phyloP scores from a whole-genome alignment of 2,329 filamentous ascomycete species.

The Juglanconis oblonga region DNA sequence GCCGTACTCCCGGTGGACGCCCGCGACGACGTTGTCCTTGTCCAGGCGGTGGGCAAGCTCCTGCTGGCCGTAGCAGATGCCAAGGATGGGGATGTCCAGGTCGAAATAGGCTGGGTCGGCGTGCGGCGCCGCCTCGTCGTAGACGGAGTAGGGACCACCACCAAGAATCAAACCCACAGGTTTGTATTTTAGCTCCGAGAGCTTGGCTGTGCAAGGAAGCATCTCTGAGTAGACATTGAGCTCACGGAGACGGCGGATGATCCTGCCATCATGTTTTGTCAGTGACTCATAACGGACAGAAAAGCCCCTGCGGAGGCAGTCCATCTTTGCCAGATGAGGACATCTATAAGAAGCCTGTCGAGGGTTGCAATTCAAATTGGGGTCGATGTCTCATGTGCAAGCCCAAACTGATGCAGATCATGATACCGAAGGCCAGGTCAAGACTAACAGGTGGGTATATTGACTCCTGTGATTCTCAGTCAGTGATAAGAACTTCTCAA shows the following conservation, averaged over 20 bases:
- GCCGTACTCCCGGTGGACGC: constrained; percentile 16
- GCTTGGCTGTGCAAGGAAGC: constrained; percentile 81
- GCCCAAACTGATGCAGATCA: not conserved
- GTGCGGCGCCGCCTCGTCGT: constrained; percentile 70
- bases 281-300: not conserved
- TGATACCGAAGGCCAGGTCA: not conserved
- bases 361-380: no score
- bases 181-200: constrained; percentile 71
- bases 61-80: constrained; percentile 18
- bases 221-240: constrained; percentile 85
- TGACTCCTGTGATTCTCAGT: constrained; percentile 11
- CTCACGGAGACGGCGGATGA: constrained; percentile 70
- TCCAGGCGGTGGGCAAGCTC: constrained; percentile 18
- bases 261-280: constrained; percentile 29
- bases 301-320: not conserved
- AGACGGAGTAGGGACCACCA: constrained; percentile 67
- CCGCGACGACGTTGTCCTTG: constrained; percentile 14
- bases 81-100: constrained; percentile 59
- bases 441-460: constrained; percentile 19
- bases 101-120: constrained; percentile 81
- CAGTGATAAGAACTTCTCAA: not conserved
- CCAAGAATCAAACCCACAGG: constrained; percentile 74
- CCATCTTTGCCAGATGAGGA: not conserved
- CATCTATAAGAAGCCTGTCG: not conserved
- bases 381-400: not conserved